phyloP scores from a whole-genome alignment of 495 filamentous ascomycete genomes.

The Hypomontagnella submonticulosa region DNA sequence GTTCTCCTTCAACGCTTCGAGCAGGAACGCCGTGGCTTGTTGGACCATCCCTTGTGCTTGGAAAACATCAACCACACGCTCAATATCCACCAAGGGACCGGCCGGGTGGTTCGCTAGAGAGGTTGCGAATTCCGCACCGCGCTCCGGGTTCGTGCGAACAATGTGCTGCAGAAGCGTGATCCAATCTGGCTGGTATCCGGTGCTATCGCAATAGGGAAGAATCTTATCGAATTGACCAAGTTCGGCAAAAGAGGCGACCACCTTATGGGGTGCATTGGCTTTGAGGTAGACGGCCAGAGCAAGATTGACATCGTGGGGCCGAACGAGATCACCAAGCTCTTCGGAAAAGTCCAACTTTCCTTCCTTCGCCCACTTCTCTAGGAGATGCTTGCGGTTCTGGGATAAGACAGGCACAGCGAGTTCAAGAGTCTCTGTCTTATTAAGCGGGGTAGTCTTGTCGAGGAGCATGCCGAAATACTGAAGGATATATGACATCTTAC shows the following conservation, averaged over 20 bases:
- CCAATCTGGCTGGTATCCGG: constrained; percentile 91
- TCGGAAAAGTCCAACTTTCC: constrained; percentile 96
- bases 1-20: constrained; percentile 94
- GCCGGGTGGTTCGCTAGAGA: constrained; percentile 85
- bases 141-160: constrained; percentile 90
- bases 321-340: constrained; percentile 93
- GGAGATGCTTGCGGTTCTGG: constrained; percentile 92
- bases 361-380: constrained; percentile 98
- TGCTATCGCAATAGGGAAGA: constrained; percentile 84
- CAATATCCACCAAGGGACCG: constrained; percentile 88
- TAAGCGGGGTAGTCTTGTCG: constrained; percentile 87
- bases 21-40: constrained; percentile 94
- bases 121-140: constrained; percentile 92
- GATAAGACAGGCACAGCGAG: constrained; percentile 90
- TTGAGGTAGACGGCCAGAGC: constrained; percentile 87
- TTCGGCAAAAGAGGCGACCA: constrained; percentile 93
- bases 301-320: constrained; percentile 85
- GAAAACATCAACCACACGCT: constrained; percentile 97
- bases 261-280: constrained; percentile 89
- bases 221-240: constrained; percentile 97
- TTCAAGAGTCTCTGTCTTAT: constrained; percentile 92
- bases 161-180: constrained; percentile 91
- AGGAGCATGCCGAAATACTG: constrained; percentile 98
- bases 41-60: constrained; percentile 97
- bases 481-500: constrained; percentile 89